Base-by-base conservation (phyloP, 2,329 filamentous ascomycete genomes). In the Colletotrichum simmondsii region DNA sequence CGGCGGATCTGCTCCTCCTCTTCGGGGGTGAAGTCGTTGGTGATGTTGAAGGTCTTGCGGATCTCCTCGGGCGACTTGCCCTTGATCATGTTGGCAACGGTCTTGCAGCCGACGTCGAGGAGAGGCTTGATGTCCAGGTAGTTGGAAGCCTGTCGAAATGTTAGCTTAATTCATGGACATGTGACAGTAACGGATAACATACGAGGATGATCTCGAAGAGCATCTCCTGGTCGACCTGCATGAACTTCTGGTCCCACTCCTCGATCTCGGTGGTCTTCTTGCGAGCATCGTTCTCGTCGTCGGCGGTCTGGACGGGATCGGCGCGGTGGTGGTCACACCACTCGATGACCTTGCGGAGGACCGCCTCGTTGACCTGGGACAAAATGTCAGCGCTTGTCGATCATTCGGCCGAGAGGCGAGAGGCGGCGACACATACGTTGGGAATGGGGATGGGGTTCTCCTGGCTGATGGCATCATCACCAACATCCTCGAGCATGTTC, bases 51-150 rank as follows among this genome's bases (percentile, higher is more conserved):
- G 0, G 97, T 99, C 90, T 98, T 99, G 64, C 97, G 94, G 79
- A 99, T 99, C 87, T 99, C 97, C 83, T 99, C 97, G 3, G 97
- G 97, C 0, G 95, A 98, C 90, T 99, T 99, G 86, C 97, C 97
- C 93, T 99, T 99, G 89, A 99, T 99, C 97, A 99, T 99, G 87
- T 99, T 99, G 75, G 97, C 97, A 19, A 99, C 97, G 0, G 97
- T 99, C 91, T 99, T 99, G 91, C 97, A 99, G 75, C 97, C 97
- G 73, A 98, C 96, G 76, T 99, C 97, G 32, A 99, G 92, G 1
- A 99, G 93, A 1, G 95, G 93, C 90, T 98, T 99, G 88, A 99
- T 99, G 78, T 99, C 97, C 73, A 99, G 93, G 84, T 98, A 99
- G 89, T 99, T 99, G 79, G 96, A 95, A 4, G 97, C 97, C 94